These are phyloP conservation scores for Fraxinus anomala DNA, from an alignment of 257 asterid species.

Conservation along the genomic window DNA sequence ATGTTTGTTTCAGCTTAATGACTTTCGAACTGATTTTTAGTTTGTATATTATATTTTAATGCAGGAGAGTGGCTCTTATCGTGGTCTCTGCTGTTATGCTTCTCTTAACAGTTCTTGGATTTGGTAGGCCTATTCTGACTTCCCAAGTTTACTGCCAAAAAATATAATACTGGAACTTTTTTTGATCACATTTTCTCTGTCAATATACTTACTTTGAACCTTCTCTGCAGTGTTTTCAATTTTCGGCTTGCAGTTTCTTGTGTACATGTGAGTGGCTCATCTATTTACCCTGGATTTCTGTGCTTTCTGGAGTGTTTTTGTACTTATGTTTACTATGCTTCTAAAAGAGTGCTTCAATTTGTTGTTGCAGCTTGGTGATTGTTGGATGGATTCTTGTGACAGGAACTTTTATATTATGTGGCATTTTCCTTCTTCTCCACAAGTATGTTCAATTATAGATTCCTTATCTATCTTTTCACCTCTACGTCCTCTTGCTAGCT, in stretches of 20 bases:
- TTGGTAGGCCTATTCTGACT: constrained; percentile 49
- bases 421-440: constrained; percentile 85
- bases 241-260: constrained; percentile 73
- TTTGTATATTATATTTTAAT: background rate
- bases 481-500: background rate
- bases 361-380: constrained; percentile 72
- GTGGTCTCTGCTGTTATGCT: constrained; percentile 86
- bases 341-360: constrained; percentile 4
- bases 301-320: background rate
- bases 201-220: constrained; percentile 21
- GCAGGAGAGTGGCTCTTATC: constrained; percentile 92
- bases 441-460: constrained; percentile 41
- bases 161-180: background rate
- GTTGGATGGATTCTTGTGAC: constrained; percentile 93
- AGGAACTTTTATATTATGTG: constrained; percentile 79
- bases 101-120: constrained; percentile 77
- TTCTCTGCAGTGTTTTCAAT: constrained; percentile 69
- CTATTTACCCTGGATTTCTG: constrained; percentile 8
- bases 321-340: background rate
- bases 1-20: background rate
- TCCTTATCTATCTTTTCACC: background rate
- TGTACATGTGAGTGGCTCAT: constrained; percentile 70
- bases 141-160: background rate
- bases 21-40: background rate
- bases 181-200: background rate